Evolutionary conservation across 2,329 filamentous ascomycete genomes (phyloP).

Genomic region (Daldinia sp.): DNA sequence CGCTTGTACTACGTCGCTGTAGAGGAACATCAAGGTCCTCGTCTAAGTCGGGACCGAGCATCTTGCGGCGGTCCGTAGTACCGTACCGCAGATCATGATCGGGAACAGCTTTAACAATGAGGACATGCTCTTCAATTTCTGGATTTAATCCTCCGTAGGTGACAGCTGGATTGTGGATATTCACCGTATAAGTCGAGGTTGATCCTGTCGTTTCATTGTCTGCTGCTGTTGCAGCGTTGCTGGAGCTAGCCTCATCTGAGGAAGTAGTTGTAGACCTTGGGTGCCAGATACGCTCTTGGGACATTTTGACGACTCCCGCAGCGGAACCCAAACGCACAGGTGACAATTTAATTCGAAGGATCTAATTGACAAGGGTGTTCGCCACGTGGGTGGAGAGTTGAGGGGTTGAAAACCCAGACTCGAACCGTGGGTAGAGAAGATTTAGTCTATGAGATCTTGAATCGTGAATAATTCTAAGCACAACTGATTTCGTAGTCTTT

Average conservation of each 20-base stretch:
- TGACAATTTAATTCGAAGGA: conserved; percentile 35
- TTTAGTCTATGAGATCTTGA: conserved; percentile 30
- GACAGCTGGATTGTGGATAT: conserved; percentile 44
- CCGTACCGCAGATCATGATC: conserved; percentile 40
- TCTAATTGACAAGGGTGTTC: conserved; percentile 43
- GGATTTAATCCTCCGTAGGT: conserved; percentile 54
- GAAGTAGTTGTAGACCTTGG: conserved; percentile 12
- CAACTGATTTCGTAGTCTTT: background rate
- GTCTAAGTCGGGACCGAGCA: conserved; percentile 31
- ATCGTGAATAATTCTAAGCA: conserved; percentile 22
- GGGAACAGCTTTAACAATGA: conserved; percentile 48
- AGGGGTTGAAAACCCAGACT: conserved; percentile 24
- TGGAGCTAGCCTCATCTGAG: conserved; percentile 23
- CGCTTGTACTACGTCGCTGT: conserved; percentile 28
- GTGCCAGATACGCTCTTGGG: conserved; percentile 27
- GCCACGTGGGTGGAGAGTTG: conserved; percentile 45
- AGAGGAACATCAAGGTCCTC: conserved; percentile 33
- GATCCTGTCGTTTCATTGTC: conserved; percentile 16
- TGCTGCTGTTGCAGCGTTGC: background rate
- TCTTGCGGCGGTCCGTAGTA: conserved; percentile 29
- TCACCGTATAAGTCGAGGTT: conserved; percentile 38
- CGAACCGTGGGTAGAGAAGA: conserved; percentile 30
- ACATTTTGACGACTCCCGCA: conserved; percentile 34
- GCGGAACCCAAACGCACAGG: conserved; percentile 36
- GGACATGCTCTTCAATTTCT: conserved; percentile 54